A percentile compares a stretch with the other conserved stretches of the same genome.
phyloP scores from a whole-genome alignment of 768 basidiomycete genomes.

The Boletus reticulatus region DNA sequence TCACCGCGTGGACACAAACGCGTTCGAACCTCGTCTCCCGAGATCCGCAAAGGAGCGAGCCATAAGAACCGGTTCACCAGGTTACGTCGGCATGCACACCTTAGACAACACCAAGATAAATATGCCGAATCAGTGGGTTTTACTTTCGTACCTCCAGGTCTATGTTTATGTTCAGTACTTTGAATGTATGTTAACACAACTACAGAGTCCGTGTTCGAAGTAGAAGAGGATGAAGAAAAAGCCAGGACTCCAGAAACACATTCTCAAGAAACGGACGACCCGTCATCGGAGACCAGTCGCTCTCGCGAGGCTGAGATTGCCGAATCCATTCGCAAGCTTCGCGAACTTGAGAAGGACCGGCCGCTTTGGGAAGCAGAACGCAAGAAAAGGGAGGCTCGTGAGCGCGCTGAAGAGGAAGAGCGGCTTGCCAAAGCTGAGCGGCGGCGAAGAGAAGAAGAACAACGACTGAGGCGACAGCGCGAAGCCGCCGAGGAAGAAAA shows the following conservation, averaged over 20 bases:
- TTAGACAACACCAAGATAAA: constrained; percentile 35
- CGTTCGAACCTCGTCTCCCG: constrained; percentile 48
- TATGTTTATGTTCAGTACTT: background rate
- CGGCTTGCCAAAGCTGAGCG: constrained; percentile 35
- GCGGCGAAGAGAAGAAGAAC: constrained; percentile 33
- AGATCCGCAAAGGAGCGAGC: constrained; percentile 37
- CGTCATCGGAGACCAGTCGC: constrained; percentile 35
- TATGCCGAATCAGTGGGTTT: constrained; percentile 39
- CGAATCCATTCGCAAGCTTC: constrained; percentile 65
- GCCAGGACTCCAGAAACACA: background rate
- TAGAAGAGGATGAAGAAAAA: constrained; percentile 11
- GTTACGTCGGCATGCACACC: constrained; percentile 37
- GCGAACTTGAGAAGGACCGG: constrained; percentile 61
- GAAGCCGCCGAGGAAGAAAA: constrained; percentile 28
- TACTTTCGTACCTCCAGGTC: constrained; percentile 20
- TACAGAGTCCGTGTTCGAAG: constrained; percentile 10
- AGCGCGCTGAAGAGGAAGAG: constrained; percentile 43
- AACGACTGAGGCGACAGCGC: constrained; percentile 19
- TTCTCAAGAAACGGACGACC: background rate
- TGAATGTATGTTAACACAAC: constrained; percentile 3
- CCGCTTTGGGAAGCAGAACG: constrained; percentile 61
- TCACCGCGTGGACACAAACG: constrained; percentile 40
- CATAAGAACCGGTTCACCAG: constrained; percentile 41
- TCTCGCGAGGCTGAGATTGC: constrained; percentile 46
- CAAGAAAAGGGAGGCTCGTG: constrained; percentile 41